Conservation (phyloP, 129 eudicot species). For the Erigeron canadensis region DNA sequence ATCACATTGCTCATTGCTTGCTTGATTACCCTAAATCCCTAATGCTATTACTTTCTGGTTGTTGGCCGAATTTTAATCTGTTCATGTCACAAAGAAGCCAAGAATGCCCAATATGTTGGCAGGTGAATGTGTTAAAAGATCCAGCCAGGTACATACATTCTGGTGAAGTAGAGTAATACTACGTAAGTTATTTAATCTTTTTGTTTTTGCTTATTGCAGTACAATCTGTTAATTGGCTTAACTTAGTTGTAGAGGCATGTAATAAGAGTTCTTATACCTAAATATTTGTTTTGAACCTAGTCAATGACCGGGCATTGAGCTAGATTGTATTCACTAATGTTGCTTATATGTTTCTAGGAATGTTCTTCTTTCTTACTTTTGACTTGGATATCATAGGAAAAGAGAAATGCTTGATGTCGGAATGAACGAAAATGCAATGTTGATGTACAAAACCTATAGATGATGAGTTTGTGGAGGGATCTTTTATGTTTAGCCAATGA, state of each 20-base stretch:
- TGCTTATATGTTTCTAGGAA: no score
- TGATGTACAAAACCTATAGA: no score
- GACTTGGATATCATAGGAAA: no score
- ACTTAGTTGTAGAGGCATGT: background rate
- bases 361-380: no score
- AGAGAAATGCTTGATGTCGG: no score
- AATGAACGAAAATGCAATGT: no score
- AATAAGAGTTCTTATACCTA: conserved; percentile 1
- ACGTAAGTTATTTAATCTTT: background rate
- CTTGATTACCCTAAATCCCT: conserved; percentile 8
- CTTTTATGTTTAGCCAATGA: no score
- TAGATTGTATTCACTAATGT: no score
- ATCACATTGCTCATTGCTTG: conserved; percentile 13
- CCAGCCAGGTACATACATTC: conserved; percentile 56
- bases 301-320: no score
- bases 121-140: conserved; percentile 56
- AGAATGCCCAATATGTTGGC: conserved; percentile 88
- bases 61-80: background rate
- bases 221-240: background rate
- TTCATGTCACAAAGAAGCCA: conserved; percentile 78
- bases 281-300: no score
- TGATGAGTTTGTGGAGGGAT: no score
- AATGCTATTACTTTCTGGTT: background rate
- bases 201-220: background rate
- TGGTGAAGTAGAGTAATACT: background rate